These are phyloP conservation scores for Fusarium abutilonis DNA, from an alignment of 2,329 filamentous ascomycete genomes.

Conservation along the genomic window DNA sequence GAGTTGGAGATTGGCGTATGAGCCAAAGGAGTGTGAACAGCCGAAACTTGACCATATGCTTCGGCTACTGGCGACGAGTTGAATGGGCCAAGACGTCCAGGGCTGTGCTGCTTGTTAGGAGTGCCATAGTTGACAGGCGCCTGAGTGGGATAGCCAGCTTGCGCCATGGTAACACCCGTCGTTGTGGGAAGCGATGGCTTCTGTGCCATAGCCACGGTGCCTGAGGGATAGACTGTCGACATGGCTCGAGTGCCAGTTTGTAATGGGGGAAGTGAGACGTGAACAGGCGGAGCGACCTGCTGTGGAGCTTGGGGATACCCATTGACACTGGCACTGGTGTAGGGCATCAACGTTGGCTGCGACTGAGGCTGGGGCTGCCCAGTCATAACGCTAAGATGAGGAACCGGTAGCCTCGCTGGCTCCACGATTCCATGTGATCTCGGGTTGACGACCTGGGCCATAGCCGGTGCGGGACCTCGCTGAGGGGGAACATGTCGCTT, in stretches of 20 bases:
- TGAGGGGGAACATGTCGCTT: slow-evolving; percentile 57
- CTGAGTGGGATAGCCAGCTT: slow-evolving; percentile 45
- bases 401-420: slow-evolving; percentile 68
- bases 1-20: slow-evolving; percentile 79
- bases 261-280: slow-evolving; percentile 70
- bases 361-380: slow-evolving; percentile 45
- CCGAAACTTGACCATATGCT: slow-evolving; percentile 63
- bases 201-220: slow-evolving; percentile 55
- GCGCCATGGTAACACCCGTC: slow-evolving; percentile 39
- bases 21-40: slow-evolving; percentile 64
- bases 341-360: slow-evolving; percentile 41
- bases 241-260: slow-evolving; percentile 74
- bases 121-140: slow-evolving; percentile 57
- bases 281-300: slow-evolving; percentile 45
- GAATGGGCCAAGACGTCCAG: slow-evolving; percentile 58
- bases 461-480: slow-evolving; percentile 31
- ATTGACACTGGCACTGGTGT: slow-evolving; percentile 47
- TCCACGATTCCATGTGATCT: slow-evolving; percentile 42
- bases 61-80: slow-evolving; percentile 75
- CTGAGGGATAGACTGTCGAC: slow-evolving; percentile 76
- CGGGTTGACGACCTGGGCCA: slow-evolving; percentile 27
- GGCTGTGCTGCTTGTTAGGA: slow-evolving; percentile 64
- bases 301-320: slow-evolving; percentile 50
- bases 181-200: slow-evolving; percentile 46
- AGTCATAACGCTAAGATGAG: slow-evolving; percentile 75